Evolutionary conservation across 148 eudicot genomes (phyloP), one percentile per base, ranked within the genome.

Genomic region (Agrostemma githago): DNA sequence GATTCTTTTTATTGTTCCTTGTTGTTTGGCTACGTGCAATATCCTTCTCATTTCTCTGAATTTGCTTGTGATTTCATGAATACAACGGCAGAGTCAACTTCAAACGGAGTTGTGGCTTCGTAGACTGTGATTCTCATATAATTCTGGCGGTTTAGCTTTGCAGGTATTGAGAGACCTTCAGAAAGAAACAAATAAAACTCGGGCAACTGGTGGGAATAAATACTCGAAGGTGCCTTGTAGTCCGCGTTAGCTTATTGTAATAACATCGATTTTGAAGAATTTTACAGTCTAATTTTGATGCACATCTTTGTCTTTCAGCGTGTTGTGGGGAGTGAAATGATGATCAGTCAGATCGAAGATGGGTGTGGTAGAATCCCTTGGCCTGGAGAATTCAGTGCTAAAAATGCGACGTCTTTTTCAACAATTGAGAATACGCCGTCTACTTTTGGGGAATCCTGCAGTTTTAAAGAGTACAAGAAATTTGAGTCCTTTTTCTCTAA

Each of bases 401-500:
- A 77, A 60, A 83, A 84, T 79, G 82, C 51, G 59, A 81, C 72
- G 71, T 79, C 79, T 60, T 61, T 65, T 77, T 74, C 63, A 51
- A 42, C 58, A 77, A 68, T 71, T 59, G 89, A 77, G 67, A 79
- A 73, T 78, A 58, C 51, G 56, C 79, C 77, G 20, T 57, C 70
- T 39, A 56, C 61, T 73, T 77, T 44, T 83, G 89, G 77, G 62
- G 74, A 69, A 39, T 80, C 91, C 34, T 93, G 98, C 78, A 83
- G 82, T 74, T 80, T 72, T 72, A 76, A 80, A 72, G 92, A 88
- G 43, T 86, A 84, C 76, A 83, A 80, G 76, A 85, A 72, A 54
- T 89, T 84, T 71, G 82, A 86, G 48, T 66, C 87, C 51, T 91
- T 87, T 79, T 85, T 91, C 77, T 77, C 82, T 66, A 87, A 88